Percentiles rank a stretch among this genome's conserved stretches.
Conservation (phyloP, 2,329 filamentous ascomycete species). For the Pseudohalonectria lignicola region DNA sequence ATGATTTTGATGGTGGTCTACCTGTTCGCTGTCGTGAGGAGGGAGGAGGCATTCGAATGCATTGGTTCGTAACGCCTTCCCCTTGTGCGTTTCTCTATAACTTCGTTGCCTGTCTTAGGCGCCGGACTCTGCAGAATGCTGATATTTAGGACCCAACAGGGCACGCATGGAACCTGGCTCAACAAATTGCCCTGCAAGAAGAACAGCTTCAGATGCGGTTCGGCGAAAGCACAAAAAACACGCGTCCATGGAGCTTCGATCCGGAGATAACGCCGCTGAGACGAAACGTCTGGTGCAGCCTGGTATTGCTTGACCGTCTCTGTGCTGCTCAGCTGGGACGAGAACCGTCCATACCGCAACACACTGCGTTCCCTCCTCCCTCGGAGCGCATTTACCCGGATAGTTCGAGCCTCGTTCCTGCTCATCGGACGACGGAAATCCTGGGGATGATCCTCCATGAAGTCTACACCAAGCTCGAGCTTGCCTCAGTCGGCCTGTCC, state of each 20-base stretch:
- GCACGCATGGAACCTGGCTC: slow-evolving; percentile 1
- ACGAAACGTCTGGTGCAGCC: slow-evolving; percentile 50
- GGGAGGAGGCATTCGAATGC: slow-evolving; percentile 52
- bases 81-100: too few species aligned
- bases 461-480: slow-evolving; percentile 47
- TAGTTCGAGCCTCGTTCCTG: slow-evolving; percentile 32
- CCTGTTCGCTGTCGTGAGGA: slow-evolving; percentile 48
- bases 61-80: slow-evolving; percentile 35
- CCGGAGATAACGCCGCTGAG: slow-evolving; percentile 32
- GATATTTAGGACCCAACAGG: not conserved
- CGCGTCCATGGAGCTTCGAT: slow-evolving; percentile 2
- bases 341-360: slow-evolving; percentile 49
- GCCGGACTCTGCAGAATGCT: too few species aligned
- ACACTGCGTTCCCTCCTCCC: slow-evolving; percentile 42
- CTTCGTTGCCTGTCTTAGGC: too few species aligned
- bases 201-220: slow-evolving; percentile 3
- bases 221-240: slow-evolving; percentile 1
- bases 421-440: slow-evolving; percentile 44
- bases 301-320: slow-evolving; percentile 55
- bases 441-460: slow-evolving; percentile 47
- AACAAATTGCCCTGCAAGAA: slow-evolving; percentile 2
- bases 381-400: slow-evolving; percentile 9
- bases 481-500: too few species aligned
- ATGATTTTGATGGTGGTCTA: slow-evolving; percentile 56
- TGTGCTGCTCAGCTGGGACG: slow-evolving; percentile 51